Evolutionary conservation across 768 basidiomycete genomes (phyloP).

Genomic region (Suillus tomentosus): DNA sequence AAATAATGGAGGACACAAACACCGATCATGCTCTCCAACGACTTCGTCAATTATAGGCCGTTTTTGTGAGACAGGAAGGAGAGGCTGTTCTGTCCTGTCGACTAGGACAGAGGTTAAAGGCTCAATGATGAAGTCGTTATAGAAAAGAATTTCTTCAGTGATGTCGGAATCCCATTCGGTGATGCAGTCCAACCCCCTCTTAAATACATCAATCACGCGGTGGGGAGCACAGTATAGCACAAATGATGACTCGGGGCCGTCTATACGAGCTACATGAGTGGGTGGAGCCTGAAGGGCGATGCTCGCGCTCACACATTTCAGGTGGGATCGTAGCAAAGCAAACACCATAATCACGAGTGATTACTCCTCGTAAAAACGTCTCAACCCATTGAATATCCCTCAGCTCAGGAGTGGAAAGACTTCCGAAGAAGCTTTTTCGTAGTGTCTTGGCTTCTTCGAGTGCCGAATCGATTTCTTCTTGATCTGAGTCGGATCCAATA

Average conservation of each 20-base stretch:
- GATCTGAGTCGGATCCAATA: conserved; percentile 10
- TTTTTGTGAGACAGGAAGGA: neutral
- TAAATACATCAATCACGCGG: neutral
- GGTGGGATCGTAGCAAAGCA: neutral
- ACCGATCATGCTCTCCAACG: conserved; percentile 23
- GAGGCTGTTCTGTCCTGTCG: neutral
- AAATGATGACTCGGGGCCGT: neutral
- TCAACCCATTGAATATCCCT: conserved; percentile 23
- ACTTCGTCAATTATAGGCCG: conserved; percentile 24
- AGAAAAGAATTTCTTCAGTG: neutral
- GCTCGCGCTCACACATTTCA: neutral
- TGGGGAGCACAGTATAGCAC: conserved; percentile 1
- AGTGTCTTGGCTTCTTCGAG: conserved; percentile 13
- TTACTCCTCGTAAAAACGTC: conserved; percentile 22
- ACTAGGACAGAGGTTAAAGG: neutral
- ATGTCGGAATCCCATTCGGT: neutral
- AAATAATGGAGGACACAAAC: conserved; percentile 18
- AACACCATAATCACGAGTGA: conserved; percentile 5
- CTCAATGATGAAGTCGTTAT: neutral
- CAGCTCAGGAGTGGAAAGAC: conserved; percentile 20
- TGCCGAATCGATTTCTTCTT: conserved; percentile 1
- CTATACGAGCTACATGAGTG: neutral
- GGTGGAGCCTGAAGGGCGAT: neutral
- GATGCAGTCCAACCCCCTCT: neutral
- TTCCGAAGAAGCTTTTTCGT: conserved; percentile 16